A percentile compares a stretch with the other conserved stretches of the same genome.
phyloP scores from a whole-genome alignment of 2,329 filamentous ascomycete species.

The Aspergillus uvarum region DNA sequence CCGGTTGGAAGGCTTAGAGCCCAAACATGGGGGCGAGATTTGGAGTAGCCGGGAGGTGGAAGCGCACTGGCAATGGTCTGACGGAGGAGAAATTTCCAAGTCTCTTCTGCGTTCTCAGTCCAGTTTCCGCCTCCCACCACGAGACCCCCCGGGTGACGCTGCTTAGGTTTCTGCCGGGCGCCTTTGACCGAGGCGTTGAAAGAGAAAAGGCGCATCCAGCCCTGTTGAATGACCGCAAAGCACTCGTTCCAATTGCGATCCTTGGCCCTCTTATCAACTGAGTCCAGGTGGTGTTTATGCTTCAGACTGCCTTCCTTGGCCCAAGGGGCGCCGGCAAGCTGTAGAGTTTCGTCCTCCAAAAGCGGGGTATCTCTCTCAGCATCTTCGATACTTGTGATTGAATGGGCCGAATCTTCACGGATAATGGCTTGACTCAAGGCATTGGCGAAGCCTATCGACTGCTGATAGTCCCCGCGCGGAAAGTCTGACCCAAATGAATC shows the following conservation, averaged over 20 bases:
- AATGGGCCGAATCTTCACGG: constrained; percentile 66
- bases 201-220: constrained; percentile 89
- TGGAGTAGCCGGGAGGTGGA: constrained; percentile 89
- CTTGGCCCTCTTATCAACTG: constrained; percentile 85
- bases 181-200: constrained; percentile 79
- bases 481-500: constrained; percentile 81
- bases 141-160: constrained; percentile 57
- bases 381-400: constrained; percentile 57
- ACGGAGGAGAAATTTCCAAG: constrained; percentile 82
- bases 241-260: constrained; percentile 93
- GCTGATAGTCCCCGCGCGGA: constrained; percentile 79
- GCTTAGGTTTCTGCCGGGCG: constrained; percentile 60
- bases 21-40: constrained; percentile 87
- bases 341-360: constrained; percentile 88
- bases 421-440: constrained; percentile 96
- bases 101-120: constrained; percentile 91
- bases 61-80: constrained; percentile 90
- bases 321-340: constrained; percentile 93
- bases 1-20: constrained; percentile 87
- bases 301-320: constrained; percentile 94
- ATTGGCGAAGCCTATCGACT: constrained; percentile 96
- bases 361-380: constrained; percentile 63
- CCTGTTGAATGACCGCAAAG: constrained; percentile 94
- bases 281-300: constrained; percentile 94
- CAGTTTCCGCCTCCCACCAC: constrained; percentile 94